Percentiles rank a stretch among this genome's conserved stretches.
phyloP scores from a whole-genome alignment of 2,329 filamentous ascomycete genomes.

The Trichoderma lentiforme region DNA sequence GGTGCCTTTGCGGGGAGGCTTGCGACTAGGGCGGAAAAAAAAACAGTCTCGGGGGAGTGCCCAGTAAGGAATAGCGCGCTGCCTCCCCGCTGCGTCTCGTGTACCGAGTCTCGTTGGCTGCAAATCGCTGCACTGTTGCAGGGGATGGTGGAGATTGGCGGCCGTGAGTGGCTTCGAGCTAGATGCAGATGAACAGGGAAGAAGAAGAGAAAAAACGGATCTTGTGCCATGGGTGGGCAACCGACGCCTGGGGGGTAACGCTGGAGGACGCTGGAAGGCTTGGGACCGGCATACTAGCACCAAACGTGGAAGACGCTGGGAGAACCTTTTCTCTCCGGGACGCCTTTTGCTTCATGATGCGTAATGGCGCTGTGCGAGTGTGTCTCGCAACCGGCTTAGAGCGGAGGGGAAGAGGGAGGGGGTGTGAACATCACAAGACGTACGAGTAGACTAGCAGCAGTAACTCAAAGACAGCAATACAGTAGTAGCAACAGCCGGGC shows the following conservation, averaged over 20 bases:
- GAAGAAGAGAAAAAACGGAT: not conserved
- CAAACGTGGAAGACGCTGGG: not conserved
- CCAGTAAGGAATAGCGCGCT: not conserved
- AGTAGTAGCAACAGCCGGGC: not conserved
- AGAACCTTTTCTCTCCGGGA: not conserved
- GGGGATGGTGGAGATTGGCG: conserved; percentile 11
- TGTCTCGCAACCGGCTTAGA: not conserved
- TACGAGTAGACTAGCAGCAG: not conserved
- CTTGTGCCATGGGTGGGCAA: not conserved
- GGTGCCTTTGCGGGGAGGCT: conserved; percentile 14
- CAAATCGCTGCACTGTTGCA: conserved; percentile 16
- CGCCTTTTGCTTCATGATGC: conserved; percentile 6
- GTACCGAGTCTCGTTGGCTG: conserved; percentile 6
- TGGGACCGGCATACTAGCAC: not conserved
- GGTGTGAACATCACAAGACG: not conserved
- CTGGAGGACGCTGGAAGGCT: not conserved
- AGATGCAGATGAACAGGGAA: conserved; percentile 8
- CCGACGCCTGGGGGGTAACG: not conserved
- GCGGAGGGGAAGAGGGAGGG: not conserved
- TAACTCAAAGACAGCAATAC: not conserved
- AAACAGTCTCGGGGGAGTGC: conserved; percentile 12
- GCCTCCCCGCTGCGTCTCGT: conserved; percentile 8
- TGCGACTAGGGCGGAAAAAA: not conserved
- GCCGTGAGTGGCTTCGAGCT: conserved; percentile 1
- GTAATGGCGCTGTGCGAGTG: not conserved